phyloP scores from a whole-genome alignment of 2,329 filamentous ascomycete genomes.

The Emmonsiellopsis sp. region DNA sequence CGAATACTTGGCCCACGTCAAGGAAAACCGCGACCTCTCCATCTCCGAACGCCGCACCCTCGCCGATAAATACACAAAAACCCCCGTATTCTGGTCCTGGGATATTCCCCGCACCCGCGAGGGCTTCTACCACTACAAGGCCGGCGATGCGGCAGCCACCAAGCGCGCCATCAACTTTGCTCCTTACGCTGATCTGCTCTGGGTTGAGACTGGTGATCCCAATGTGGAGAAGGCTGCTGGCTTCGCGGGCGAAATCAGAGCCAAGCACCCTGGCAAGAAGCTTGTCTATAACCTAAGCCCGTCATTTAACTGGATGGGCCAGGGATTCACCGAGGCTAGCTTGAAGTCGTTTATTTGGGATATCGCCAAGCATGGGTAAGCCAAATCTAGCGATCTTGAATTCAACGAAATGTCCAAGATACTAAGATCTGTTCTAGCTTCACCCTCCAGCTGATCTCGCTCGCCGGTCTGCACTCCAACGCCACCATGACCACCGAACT shows the following conservation, averaged over 20 bases:
- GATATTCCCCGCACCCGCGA: slow-evolving; percentile 88
- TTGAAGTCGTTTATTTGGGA: slow-evolving; percentile 95
- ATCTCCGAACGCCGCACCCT: slow-evolving; percentile 67
- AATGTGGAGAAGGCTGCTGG: slow-evolving; percentile 65
- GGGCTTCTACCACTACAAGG: slow-evolving; percentile 79
- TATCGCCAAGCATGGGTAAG: slow-evolving; percentile 77
- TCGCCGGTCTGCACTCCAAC: slow-evolving; percentile 55
- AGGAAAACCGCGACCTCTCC: slow-evolving; percentile 62
- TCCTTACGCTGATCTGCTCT: slow-evolving; percentile 87
- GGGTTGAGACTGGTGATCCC: slow-evolving; percentile 93
- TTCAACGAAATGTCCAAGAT: slow-evolving; percentile 37
- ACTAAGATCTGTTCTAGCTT: slow-evolving; percentile 33
- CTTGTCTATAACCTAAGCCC: slow-evolving; percentile 95
- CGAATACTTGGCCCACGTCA: slow-evolving; percentile 56
- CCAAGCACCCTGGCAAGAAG: slow-evolving; percentile 65
- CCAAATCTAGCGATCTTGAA: slow-evolving; percentile 30
- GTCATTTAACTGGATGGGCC: slow-evolving; percentile 97
- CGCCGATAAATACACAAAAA: slow-evolving; percentile 57
- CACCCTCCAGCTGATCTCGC: slow-evolving; percentile 55
- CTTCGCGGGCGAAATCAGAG: slow-evolving; percentile 69
- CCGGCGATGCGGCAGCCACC: slow-evolving; percentile 61
- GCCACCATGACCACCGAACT: slow-evolving; percentile 64
- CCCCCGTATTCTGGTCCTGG: slow-evolving; percentile 74
- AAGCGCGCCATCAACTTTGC: slow-evolving; percentile 89
- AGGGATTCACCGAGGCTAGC: slow-evolving; percentile 76